phyloP scores from a whole-genome alignment of 371 early-diverging fungal genomes.

The Encephalitozoon romaleae region DNA sequence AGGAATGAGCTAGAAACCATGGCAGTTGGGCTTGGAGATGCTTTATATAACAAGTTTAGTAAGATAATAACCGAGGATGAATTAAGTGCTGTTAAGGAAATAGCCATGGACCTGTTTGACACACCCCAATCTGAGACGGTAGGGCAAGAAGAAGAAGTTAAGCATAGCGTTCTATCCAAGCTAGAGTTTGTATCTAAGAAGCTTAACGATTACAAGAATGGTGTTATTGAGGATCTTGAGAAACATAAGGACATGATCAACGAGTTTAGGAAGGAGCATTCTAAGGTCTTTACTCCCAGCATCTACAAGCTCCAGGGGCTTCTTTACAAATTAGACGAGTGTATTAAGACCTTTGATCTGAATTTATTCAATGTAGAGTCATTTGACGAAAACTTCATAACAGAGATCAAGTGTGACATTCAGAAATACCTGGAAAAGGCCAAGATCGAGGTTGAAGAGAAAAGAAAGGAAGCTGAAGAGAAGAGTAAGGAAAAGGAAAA shows the following conservation, averaged over 20 bases:
- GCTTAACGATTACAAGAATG: background rate
- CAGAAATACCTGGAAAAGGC: constrained; percentile 3
- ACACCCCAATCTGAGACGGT: background rate
- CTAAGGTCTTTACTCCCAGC: background rate
- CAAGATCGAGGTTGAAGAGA: constrained; percentile 11
- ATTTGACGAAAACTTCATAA: background rate
- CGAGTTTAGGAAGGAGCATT: constrained; percentile 4
- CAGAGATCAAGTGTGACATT: background rate
- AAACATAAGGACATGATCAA: background rate
- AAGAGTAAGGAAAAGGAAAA: constrained; percentile 16
- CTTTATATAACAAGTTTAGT: background rate
- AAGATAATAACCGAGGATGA: constrained; percentile 15
- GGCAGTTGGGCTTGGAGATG: constrained; percentile 7
- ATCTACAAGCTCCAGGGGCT: constrained; percentile 16
- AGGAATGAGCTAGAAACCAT: constrained; percentile 37
- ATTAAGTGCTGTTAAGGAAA: background rate
- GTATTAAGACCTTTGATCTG: constrained; percentile 9
- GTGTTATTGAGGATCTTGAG: background rate
- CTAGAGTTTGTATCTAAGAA: constrained; percentile 16
- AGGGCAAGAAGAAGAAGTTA: constrained; percentile 12
- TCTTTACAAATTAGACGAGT: constrained; percentile 2
- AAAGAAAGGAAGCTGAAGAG: constrained; percentile 23
- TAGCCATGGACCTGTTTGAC: constrained; percentile 27
- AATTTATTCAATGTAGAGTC: constrained; percentile 6
- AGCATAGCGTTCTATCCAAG: background rate